A percentile compares a stretch with the other conserved stretches of the same genome.
phyloP scores from a whole-genome alignment of 371 early-diverging fungal genomes.

The Dinochytrium kinnereticum region DNA sequence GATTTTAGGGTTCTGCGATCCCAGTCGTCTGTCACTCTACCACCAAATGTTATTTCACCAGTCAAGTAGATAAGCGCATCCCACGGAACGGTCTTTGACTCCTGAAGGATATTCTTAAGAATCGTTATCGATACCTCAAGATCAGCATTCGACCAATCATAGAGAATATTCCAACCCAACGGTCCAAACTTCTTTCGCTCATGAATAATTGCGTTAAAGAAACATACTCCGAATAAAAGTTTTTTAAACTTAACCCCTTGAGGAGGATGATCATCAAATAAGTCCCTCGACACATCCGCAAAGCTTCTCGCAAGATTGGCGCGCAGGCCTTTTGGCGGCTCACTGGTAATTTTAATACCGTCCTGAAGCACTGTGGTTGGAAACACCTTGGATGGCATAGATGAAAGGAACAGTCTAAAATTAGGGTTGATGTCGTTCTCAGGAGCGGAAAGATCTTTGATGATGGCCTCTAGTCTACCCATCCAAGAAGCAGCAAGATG shows the following conservation, averaged over 20 bases:
- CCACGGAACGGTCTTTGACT: slow-evolving; percentile 56
- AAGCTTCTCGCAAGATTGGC: slow-evolving; percentile 62
- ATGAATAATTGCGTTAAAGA: slow-evolving; percentile 65
- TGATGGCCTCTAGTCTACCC: slow-evolving; percentile 52
- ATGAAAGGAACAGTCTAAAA: slow-evolving; percentile 61
- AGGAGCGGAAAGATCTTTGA: slow-evolving; percentile 50
- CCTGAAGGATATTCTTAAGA: slow-evolving; percentile 52
- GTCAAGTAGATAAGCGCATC: slow-evolving; percentile 60
- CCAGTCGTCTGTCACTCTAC: slow-evolving; percentile 68
- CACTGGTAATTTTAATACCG: slow-evolving; percentile 63
- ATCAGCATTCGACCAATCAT: slow-evolving; percentile 62
- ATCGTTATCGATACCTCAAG: slow-evolving; percentile 59
- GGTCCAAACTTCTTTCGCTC: slow-evolving; percentile 65
- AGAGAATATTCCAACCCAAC: slow-evolving; percentile 63
- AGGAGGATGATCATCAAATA: slow-evolving; percentile 60
- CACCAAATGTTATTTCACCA: slow-evolving; percentile 63
- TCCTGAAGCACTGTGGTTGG: slow-evolving; percentile 61
- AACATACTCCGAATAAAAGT: slow-evolving; percentile 60
- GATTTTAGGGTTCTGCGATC: slow-evolving; percentile 57
- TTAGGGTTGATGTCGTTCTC: slow-evolving; percentile 47
- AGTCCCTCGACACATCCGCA: slow-evolving; percentile 55
- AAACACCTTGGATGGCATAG: slow-evolving; percentile 65
- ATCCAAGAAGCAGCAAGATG: slow-evolving; percentile 67
- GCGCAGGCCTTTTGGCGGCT: slow-evolving; percentile 61
- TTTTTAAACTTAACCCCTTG: slow-evolving; percentile 57